Evolutionary conservation across 78 protist species (phyloP).

Genomic region (Creolimax fragrantissima): DNA sequence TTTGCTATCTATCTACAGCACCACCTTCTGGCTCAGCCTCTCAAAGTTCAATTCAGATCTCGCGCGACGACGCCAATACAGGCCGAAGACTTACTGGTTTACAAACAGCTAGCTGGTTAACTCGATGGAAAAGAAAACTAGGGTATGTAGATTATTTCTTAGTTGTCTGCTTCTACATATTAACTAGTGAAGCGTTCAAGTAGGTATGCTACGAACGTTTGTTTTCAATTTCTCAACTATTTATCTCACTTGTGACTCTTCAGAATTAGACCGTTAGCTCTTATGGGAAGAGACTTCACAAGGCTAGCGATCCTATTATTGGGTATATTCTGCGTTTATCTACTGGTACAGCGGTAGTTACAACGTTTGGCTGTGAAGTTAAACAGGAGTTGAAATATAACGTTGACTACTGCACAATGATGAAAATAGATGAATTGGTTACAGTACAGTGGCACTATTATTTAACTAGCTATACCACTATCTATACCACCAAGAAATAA

Average conservation of each 20-base stretch:
- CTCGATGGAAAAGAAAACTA: background rate
- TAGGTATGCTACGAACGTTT: background rate
- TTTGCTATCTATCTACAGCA: too few relatives aligned
- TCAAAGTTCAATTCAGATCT: background rate
- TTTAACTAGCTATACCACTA: too few relatives aligned
- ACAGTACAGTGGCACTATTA: too few relatives aligned
- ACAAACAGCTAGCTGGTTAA: background rate
- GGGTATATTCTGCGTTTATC: background rate
- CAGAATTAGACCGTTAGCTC: background rate
- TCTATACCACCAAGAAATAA: too few relatives aligned
- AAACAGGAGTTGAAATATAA: too few relatives aligned
- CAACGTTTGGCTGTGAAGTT: too few relatives aligned
- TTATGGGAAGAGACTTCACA: background rate
- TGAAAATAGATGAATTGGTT: too few relatives aligned
- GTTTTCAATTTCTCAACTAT: background rate
- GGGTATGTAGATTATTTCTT: background rate
- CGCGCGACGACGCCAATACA: background rate
- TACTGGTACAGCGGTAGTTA: background rate
- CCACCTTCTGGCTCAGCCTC: background rate
- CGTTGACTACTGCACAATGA: too few relatives aligned
- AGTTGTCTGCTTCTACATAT: too few relatives aligned
- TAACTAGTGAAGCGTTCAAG: background rate
- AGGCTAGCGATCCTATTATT: background rate
- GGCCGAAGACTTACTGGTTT: background rate
- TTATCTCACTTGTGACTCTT: background rate